Evolutionary conservation across 1,139 yeast genomes (phyloP).

Genomic region (Nakaseomyces kungkrabaensis): DNA sequence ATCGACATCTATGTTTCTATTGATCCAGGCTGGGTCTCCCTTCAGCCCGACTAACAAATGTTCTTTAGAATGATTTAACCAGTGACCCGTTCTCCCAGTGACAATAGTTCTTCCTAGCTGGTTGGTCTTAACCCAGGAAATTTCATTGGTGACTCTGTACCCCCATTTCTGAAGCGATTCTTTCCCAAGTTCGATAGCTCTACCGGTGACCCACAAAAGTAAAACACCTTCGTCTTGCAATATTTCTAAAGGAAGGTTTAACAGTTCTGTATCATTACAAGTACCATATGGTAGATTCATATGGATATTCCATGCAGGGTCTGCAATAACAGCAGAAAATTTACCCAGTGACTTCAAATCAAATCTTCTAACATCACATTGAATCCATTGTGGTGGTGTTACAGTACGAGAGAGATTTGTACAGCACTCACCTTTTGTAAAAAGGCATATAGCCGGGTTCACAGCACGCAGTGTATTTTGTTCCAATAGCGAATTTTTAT

Average conservation of each 20-base stretch:
- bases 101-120: conserved; percentile 82
- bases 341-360: conserved; percentile 67
- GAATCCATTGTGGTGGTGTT: conserved; percentile 74
- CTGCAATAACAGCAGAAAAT: conserved; percentile 81
- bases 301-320: conserved; percentile 86
- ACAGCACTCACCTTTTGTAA: conserved; percentile 47
- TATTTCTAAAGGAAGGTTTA: conserved; percentile 52
- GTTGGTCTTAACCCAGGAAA: conserved; percentile 85
- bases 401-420: conserved; percentile 26
- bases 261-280: conserved; percentile 61
- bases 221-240: conserved; percentile 78
- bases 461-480: conserved; percentile 13
- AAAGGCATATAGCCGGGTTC: conserved; percentile 32
- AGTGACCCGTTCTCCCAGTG: conserved; percentile 93
- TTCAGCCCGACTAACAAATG: conserved; percentile 78
- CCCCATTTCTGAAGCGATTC: conserved; percentile 76
- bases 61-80: conserved; percentile 93
- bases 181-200: conserved; percentile 83
- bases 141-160: conserved; percentile 62
- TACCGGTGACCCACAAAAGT: conserved; percentile 88
- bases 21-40: conserved; percentile 72
- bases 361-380: conserved; percentile 66
- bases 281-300: conserved; percentile 75
- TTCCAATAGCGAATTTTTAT: conserved; percentile 26
- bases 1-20: conserved; percentile 58